Evolutionary conservation across 2,329 filamentous ascomycete species (phyloP).

Genomic region (Botrytis aclada): DNA sequence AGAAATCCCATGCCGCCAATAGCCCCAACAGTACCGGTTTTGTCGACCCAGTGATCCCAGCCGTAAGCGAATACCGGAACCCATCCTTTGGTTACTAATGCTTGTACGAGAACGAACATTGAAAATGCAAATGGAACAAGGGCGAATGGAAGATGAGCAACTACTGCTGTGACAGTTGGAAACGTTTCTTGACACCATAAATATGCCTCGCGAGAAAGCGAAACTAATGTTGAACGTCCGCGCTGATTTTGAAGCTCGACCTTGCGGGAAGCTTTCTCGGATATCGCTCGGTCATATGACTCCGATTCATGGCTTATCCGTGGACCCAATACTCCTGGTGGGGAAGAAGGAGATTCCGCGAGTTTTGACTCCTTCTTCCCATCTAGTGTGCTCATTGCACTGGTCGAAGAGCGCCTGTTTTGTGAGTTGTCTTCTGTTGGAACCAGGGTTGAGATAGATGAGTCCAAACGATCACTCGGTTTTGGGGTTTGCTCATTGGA

Average conservation of each 20-base stretch:
- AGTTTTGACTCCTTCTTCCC: conserved; percentile 23
- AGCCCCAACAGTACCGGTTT: conserved; percentile 65
- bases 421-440: conserved; percentile 16
- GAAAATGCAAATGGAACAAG: conserved; percentile 68
- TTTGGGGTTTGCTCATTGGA: not conserved
- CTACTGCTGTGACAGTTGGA: conserved; percentile 63
- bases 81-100: conserved; percentile 71
- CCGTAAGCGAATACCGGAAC: conserved; percentile 69
- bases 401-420: conserved; percentile 19
- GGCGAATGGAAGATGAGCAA: conserved; percentile 63
- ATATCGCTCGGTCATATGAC: conserved; percentile 18
- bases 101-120: conserved; percentile 75
- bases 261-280: conserved; percentile 18
- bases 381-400: conserved; percentile 22
- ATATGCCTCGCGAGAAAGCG: conserved; percentile 46
- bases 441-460: not conserved
- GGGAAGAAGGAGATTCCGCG: conserved; percentile 3
- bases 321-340: not conserved
- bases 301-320: not conserved
- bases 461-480: not conserved
- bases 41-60: conserved; percentile 70
- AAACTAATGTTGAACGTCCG: conserved; percentile 50
- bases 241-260: conserved; percentile 10
- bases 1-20: conserved; percentile 73
- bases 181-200: conserved; percentile 68